Conservation (phyloP, 2,329 filamentous ascomycete species). For the Didymella segeticola region DNA sequence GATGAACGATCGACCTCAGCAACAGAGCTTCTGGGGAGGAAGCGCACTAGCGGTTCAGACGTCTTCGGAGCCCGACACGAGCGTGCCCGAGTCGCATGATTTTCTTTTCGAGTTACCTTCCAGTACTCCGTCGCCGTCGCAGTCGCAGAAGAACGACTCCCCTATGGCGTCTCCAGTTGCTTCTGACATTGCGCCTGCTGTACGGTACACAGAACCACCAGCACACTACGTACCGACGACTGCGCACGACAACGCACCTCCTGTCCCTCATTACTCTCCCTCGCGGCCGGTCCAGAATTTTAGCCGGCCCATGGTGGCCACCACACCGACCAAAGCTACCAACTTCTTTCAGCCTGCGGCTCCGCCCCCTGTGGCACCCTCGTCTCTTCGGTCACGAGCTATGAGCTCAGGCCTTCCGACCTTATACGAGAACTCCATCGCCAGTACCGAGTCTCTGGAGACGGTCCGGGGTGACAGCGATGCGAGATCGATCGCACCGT, state of each 20-base stretch:
- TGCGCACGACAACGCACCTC: constrained; percentile 6
- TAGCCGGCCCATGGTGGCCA: constrained; percentile 28
- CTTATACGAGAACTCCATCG: constrained; percentile 41
- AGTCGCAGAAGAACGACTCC: constrained; percentile 17
- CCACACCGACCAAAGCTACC: constrained; percentile 6
- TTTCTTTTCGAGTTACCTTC: constrained; percentile 33
- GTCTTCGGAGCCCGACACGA: constrained; percentile 12
- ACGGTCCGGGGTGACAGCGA: constrained; percentile 24
- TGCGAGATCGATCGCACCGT: constrained; percentile 34
- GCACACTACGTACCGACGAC: constrained; percentile 7
- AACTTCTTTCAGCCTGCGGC: constrained; percentile 16
- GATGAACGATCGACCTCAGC: constrained; percentile 32
- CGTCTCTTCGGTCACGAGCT: constrained; percentile 23
- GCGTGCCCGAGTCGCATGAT: constrained; percentile 38
- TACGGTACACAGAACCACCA: constrained; percentile 5
- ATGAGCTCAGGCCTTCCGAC: constrained; percentile 37
- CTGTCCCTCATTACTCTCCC: constrained; percentile 24
- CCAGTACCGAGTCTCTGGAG: constrained; percentile 30
- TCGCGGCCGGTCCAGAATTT: constrained; percentile 31
- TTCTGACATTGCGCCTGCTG: neutral
- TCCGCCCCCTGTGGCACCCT: constrained; percentile 13
- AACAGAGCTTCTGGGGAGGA: constrained; percentile 25
- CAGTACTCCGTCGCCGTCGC: neutral
- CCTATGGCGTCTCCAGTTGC: constrained; percentile 8
- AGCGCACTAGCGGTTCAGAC: constrained; percentile 19